phyloP scores from a whole-genome alignment of 148 eudicot genomes.

The Vaccinium vitisidaea region DNA sequence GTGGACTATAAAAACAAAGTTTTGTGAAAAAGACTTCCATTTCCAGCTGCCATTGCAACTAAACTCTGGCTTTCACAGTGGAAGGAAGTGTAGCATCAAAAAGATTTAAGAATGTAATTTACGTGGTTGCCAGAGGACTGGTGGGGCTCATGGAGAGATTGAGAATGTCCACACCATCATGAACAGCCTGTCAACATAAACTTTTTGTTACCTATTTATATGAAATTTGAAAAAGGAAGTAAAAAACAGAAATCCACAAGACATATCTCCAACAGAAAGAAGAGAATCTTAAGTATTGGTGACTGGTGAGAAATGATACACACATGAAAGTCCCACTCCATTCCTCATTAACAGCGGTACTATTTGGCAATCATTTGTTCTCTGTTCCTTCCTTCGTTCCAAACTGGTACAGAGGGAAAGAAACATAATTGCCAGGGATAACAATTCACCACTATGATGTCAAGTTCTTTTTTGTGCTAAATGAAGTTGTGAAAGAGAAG shows the following conservation, averaged over 20 bases:
- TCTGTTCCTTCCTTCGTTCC: too few species aligned
- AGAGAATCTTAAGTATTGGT: not conserved
- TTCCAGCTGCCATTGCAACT: constrained; percentile 96
- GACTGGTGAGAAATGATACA: too few species aligned
- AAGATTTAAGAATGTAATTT: constrained; percentile 83
- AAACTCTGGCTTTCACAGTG: constrained; percentile 92
- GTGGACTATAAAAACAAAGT: constrained; percentile 89
- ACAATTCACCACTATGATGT: too few species aligned
- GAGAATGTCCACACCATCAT: constrained; percentile 94
- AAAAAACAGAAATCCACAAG: not conserved
- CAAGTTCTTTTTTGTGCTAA: too few species aligned
- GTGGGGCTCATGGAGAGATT: constrained; percentile 96
- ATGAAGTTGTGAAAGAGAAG: too few species aligned
- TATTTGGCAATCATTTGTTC: too few species aligned
- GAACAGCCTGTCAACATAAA: constrained; percentile 73
- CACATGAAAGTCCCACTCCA: too few species aligned
- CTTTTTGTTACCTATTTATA: not conserved
- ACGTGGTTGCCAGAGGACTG: constrained; percentile 89
- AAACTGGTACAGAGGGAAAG: too few species aligned
- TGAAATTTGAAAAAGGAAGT: not conserved
- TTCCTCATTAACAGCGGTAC: too few species aligned
- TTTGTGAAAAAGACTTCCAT: constrained; percentile 92
- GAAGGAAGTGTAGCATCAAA: constrained; percentile 85
- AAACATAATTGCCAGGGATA: too few species aligned
- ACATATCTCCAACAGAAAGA: not conserved